These are phyloP conservation scores for Aspergillus panamensis DNA, from an alignment of 495 filamentous ascomycete species.

Conservation along the genomic window DNA sequence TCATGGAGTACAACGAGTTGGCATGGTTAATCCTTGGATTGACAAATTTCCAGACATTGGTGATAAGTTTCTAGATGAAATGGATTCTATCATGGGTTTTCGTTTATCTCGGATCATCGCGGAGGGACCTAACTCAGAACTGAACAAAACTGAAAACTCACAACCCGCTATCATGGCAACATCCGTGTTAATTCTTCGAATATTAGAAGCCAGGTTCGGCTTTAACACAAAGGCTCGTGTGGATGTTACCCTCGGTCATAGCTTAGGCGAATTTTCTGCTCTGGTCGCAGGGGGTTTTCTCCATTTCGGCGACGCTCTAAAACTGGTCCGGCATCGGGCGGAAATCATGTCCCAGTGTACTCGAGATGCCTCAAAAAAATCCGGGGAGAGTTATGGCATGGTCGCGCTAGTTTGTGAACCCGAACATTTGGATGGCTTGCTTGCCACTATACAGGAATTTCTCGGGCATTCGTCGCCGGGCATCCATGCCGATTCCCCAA, in stretches of 20 bases:
- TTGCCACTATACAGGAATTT: slow-evolving; percentile 75
- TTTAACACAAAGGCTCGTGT: slow-evolving; percentile 66
- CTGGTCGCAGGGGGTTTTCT: slow-evolving; percentile 80
- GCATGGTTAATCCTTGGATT: slow-evolving; percentile 84
- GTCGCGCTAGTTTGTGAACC: slow-evolving; percentile 86
- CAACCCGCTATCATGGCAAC: slow-evolving; percentile 97
- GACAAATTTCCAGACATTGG: slow-evolving; percentile 76
- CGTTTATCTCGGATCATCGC: slow-evolving; percentile 72
- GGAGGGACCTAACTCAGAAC: slow-evolving; percentile 66
- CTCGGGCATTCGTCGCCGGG: slow-evolving; percentile 61
- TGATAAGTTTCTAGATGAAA: slow-evolving; percentile 69
- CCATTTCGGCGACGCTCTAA: slow-evolving; percentile 70
- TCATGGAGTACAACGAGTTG: slow-evolving; percentile 91
- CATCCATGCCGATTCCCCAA: slow-evolving; percentile 59
- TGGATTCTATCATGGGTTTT: slow-evolving; percentile 70
- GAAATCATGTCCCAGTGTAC: slow-evolving; percentile 83
- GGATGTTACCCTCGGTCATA: slow-evolving; percentile 86
- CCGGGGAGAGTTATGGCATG: slow-evolving; percentile 82
- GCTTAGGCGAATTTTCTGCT: slow-evolving; percentile 91
- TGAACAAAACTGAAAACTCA: slow-evolving; percentile 81
- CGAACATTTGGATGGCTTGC: slow-evolving; percentile 61
- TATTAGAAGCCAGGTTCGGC: slow-evolving; percentile 80
- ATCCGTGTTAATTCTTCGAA: slow-evolving; percentile 82
- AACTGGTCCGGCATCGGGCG: slow-evolving; percentile 72
- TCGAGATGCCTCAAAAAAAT: slow-evolving; percentile 53